Evolutionary conservation across 257 asterid genomes (phyloP).

Genomic region (Cordia subcordata): DNA sequence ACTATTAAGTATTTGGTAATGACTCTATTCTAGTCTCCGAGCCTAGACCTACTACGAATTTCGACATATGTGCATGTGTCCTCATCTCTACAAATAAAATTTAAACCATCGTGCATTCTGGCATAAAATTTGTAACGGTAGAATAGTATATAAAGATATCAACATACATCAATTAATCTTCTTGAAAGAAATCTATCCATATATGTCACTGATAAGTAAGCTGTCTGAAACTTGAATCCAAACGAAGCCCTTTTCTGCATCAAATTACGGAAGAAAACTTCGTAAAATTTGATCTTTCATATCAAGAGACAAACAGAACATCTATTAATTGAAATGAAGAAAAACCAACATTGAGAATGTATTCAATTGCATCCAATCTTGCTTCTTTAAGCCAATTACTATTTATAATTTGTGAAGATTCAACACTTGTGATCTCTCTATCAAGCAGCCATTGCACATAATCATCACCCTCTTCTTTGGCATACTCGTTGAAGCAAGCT

Average conservation of each 20-base stretch:
- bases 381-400: constrained; percentile 30
- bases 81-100: no score
- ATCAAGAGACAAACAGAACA: no score
- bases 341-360: constrained; percentile 31
- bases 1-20: no score
- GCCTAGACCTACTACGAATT: no score
- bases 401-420: neutral
- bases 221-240: constrained; percentile 47
- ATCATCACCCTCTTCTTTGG: constrained; percentile 22
- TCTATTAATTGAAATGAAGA: neutral
- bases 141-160: no score
- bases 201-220: constrained; percentile 45
- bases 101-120: neutral
- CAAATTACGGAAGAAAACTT: neutral
- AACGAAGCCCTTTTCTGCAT: constrained; percentile 37
- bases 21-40: no score
- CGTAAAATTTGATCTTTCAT: no score
- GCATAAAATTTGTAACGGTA: neutral
- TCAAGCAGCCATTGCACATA: constrained; percentile 37
- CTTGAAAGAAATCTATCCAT: constrained; percentile 50
- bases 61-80: no score
- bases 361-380: constrained; percentile 48
- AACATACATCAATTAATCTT: constrained; percentile 43
- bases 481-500: constrained; percentile 15
- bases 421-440: constrained; percentile 26